Base-by-base conservation (phyloP, 1,139 yeast genomes). In the Wickerhamiella infanticola region DNA sequence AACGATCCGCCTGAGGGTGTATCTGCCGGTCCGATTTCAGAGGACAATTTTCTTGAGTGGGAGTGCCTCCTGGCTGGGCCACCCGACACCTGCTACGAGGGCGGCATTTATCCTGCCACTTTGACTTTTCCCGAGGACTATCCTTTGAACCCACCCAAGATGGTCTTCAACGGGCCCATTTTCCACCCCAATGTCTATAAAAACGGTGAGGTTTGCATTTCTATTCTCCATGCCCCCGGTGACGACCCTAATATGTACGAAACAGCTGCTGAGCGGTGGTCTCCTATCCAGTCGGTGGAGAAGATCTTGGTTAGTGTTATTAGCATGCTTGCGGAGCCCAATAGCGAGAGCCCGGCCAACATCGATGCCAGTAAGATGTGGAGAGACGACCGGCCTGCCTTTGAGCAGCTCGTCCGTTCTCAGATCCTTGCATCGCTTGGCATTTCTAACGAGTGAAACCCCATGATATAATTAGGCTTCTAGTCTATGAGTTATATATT, bases 201-300 rank as follows among this genome's bases (percentile, higher is more conserved):
- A 46, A 94, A 88, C 61, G 98, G 98, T 2, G 85, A 84, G 27
- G 98, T 90, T 5, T 90, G 98, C 63, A 90, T 90, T 47, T 85
- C 95, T 25, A 90, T 90, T 50, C 69, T 90, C 52, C 98, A 90
- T 61, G 78, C 95, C 2, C 95, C 97, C 0, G 98, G 98, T 9
- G 95, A 88, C 57, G 98, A 90, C 63, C 97, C 98, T 26, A 78
- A 86, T 62, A 88, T 81, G 71, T 90, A 90, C 64, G 98, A 90
- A 62, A 65, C 84, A 35, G 95, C 97, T 0, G 93, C 88, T 53
- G 98, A 90, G 64, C 71, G 98, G 53, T 90, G 98, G 98, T 82
- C 94, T 5, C 98, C 98, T 0, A 90, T 90, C 40, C 98, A 90
- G 62, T 83, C 95, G 58, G 88, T 90, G 27, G 98, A 90, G 65